Conservation (phyloP, 2,329 filamentous ascomycete genomes). For the Teratosphaeria gauchensis region DNA sequence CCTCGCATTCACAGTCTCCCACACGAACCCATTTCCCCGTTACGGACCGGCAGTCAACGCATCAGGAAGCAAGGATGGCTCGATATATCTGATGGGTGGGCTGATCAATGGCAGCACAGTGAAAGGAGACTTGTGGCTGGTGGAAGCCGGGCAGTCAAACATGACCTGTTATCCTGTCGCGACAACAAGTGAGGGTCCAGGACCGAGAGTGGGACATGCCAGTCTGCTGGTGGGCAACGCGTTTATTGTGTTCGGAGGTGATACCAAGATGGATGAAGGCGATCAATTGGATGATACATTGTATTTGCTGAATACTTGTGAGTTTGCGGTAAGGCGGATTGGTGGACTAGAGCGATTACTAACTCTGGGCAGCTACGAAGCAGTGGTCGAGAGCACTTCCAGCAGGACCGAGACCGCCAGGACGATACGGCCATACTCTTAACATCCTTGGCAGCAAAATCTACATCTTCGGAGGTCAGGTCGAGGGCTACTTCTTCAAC, state of each 20-base stretch:
- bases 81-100: conserved; percentile 96
- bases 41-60: conserved; percentile 96
- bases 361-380: conserved; percentile 61
- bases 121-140: conserved; percentile 95
- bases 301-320: conserved; percentile 95
- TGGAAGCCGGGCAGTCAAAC: conserved; percentile 71
- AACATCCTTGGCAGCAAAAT: conserved; percentile 97
- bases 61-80: conserved; percentile 86
- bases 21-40: conserved; percentile 82
- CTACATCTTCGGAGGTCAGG: conserved; percentile 94
- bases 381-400: conserved; percentile 96
- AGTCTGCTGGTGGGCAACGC: conserved; percentile 94
- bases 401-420: conserved; percentile 72
- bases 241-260: conserved; percentile 96
- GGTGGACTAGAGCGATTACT: conserved; percentile 9
- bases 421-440: conserved; percentile 89
- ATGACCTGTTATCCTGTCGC: conserved; percentile 86
- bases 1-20: conserved; percentile 72
- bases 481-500: conserved; percentile 97
- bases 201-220: conserved; percentile 86
- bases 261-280: conserved; percentile 91
- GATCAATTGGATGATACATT: conserved; percentile 90
- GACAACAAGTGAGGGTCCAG: conserved; percentile 87
- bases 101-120: conserved; percentile 91
- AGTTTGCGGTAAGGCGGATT: conserved; percentile 32